Percentiles rank a stretch among this genome's conserved stretches.
These are phyloP conservation scores for Metschnikowia baotianmanensis DNA, from an alignment of 805 yeast genomes.

Conservation along the genomic window DNA sequence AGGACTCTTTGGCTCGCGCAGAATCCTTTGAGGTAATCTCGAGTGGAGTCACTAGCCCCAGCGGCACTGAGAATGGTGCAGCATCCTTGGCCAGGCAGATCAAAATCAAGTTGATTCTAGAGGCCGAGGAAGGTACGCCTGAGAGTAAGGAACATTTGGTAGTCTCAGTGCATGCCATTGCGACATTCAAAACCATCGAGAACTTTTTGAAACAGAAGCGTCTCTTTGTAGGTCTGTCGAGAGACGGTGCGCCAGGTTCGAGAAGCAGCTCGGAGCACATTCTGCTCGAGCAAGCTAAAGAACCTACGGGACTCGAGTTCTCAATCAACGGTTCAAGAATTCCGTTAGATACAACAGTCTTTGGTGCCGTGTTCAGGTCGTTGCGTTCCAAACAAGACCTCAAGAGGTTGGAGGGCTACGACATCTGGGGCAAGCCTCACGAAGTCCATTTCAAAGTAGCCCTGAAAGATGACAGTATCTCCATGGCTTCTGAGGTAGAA, in stretches of 20 bases:
- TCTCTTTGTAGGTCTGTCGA: conserved; percentile 4
- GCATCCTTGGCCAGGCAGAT: conserved; percentile 71
- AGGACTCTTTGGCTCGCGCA: conserved; percentile 68
- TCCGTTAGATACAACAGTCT: conserved; percentile 67
- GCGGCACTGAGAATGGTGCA: conserved; percentile 37
- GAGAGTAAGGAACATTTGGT: conserved; percentile 31
- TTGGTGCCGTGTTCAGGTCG: conserved; percentile 66
- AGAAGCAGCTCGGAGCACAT: neutral
- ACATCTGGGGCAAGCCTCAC: conserved; percentile 61
- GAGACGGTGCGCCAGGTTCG: neutral
- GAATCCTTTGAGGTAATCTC: conserved; percentile 69
- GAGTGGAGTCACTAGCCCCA: conserved; percentile 32
- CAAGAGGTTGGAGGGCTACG: conserved; percentile 40
- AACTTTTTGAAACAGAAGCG: conserved; percentile 34
- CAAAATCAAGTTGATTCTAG: conserved; percentile 47
- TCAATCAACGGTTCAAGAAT: conserved; percentile 53
- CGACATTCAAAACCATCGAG: conserved; percentile 53
- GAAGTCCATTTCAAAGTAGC: conserved; percentile 40
- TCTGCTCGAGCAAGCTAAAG: neutral
- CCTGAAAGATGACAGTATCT: neutral
- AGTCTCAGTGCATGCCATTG: conserved; percentile 57
- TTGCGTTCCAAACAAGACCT: conserved; percentile 39
- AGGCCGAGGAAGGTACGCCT: conserved; percentile 19
- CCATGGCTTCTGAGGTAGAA: conserved; percentile 11
- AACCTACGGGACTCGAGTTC: conserved; percentile 45